phyloP scores from a whole-genome alignment of 2,329 filamentous ascomycete genomes.

The Bipolaris bicolor region DNA sequence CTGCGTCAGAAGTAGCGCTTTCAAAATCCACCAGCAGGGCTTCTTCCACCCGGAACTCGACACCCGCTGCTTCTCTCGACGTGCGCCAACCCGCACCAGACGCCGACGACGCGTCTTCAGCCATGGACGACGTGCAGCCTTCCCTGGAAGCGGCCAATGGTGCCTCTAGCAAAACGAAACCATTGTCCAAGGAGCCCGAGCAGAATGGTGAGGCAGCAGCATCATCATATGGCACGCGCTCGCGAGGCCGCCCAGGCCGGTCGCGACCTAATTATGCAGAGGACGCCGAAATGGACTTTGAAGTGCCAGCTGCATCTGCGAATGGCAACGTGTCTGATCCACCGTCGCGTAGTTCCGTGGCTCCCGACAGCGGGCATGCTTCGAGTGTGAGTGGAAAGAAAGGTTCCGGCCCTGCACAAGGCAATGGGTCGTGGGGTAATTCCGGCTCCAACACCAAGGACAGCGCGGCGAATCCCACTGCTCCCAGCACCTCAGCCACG shows the following conservation, averaged over 20 bases:
- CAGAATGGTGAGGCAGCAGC: constrained; percentile 63
- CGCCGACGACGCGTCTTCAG: constrained; percentile 35
- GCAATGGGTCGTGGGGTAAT: constrained; percentile 48
- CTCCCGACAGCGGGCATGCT: constrained; percentile 41
- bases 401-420: constrained; percentile 48
- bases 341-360: constrained; percentile 45
- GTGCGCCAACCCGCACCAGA: constrained; percentile 30
- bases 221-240: constrained; percentile 80
- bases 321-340: constrained; percentile 60
- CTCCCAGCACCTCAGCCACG: constrained; percentile 66
- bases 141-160: constrained; percentile 38
- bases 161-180: constrained; percentile 38
- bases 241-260: constrained; percentile 81
- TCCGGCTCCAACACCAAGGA: constrained; percentile 45
- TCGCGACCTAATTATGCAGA: constrained; percentile 94
- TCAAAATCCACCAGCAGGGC: constrained; percentile 44
- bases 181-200: constrained; percentile 42
- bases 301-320: constrained; percentile 65
- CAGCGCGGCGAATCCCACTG: constrained; percentile 43
- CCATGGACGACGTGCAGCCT: constrained; percentile 36
- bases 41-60: constrained; percentile 45
- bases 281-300: constrained; percentile 89
- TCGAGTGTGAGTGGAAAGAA: constrained; percentile 47
- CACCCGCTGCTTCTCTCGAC: constrained; percentile 38
- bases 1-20: constrained; percentile 36